Evolutionary conservation across 2,329 filamentous ascomycete genomes (phyloP), one percentile per base, ranked within the genome.

Genomic region (Exophiala dermatitidis): DNA sequence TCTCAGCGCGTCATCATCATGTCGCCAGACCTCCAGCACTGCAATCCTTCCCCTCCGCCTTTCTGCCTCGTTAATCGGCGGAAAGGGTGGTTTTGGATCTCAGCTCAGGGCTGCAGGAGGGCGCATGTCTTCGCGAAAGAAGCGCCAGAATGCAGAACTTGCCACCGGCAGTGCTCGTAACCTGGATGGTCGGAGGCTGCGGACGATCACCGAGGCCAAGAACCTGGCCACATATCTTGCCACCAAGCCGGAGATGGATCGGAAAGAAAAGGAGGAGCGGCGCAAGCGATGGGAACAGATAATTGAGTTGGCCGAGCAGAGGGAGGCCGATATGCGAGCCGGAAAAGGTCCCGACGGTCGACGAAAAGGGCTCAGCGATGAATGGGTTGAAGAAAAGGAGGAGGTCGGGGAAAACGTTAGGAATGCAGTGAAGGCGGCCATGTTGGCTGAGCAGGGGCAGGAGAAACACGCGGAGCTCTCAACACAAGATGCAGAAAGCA

Each of bases 1-100:
- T 26, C 37, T 57, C 28, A 38, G 33, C n/a, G n/a, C 8, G 12
- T 19, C 28, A 30, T 46, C 50, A 36, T 36, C 53, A 47, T 59
- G 53, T 50, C 37, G n/a, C 5, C 52, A 60, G 2, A 66, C 69
- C 33, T 62, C 65, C 3, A 59, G 79, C 49, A 81, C 86, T 74
- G 82, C 82, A 33, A 84, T 97, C 61, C 77, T 98, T 10, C 85
- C 90, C 0, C 79, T 98, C 3, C 88, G 90, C 50, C 81, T 98
- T 31, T 85, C 83, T 4, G 76, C 85, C 1, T 86, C 86, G 4
- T 74, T 96, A 37, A 87, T 85, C 63, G 93, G 94, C 74, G 94
- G 94, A 67, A 98, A 98, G 68, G 93, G 93, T 70, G 93, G 93
- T 65, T 98, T 98, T 68, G 93, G 93, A 50, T 97, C 91, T 1